Conservation (phyloP, 1,284 basidiomycete species). For the Cronartium quercuum region DNA sequence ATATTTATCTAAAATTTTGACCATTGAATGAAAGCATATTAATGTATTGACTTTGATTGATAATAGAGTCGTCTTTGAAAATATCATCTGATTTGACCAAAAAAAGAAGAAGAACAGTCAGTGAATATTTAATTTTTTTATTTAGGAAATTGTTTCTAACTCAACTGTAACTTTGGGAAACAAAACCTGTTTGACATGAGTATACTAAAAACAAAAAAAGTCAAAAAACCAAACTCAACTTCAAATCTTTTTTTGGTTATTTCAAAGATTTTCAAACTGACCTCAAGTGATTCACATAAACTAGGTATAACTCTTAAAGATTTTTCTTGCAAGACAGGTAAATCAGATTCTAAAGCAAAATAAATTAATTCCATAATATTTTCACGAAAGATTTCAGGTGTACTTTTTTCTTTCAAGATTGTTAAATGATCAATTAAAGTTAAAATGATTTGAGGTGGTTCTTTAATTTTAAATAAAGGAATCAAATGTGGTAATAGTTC, state of each 20-base stretch:
- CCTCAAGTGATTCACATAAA: conserved; percentile 87
- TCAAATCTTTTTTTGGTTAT: neutral
- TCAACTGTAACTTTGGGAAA: conserved; percentile 71
- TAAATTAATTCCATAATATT: conserved; percentile 92
- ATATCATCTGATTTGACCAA: conserved; percentile 46
- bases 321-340: conserved; percentile 81
- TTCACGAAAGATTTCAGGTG: conserved; percentile 76
- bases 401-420: conserved; percentile 82
- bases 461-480: conserved; percentile 82
- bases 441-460: conserved; percentile 91
- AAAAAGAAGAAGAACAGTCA: neutral
- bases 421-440: conserved; percentile 78
- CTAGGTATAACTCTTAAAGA: conserved; percentile 77
- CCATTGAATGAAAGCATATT: conserved; percentile 81
- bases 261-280: conserved; percentile 50
- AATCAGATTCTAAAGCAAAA: conserved; percentile 87
- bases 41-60: conserved; percentile 84
- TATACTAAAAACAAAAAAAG: conserved; percentile 31
- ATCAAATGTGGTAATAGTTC: conserved; percentile 79
- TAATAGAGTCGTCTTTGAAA: conserved; percentile 51
- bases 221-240: neutral
- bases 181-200: conserved; percentile 58
- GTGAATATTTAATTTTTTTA: no score
- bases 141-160: no score
- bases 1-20: conserved; percentile 86